Base-by-base conservation (phyloP, 768 basidiomycete genomes). In the Hypholoma fasciculare region DNA sequence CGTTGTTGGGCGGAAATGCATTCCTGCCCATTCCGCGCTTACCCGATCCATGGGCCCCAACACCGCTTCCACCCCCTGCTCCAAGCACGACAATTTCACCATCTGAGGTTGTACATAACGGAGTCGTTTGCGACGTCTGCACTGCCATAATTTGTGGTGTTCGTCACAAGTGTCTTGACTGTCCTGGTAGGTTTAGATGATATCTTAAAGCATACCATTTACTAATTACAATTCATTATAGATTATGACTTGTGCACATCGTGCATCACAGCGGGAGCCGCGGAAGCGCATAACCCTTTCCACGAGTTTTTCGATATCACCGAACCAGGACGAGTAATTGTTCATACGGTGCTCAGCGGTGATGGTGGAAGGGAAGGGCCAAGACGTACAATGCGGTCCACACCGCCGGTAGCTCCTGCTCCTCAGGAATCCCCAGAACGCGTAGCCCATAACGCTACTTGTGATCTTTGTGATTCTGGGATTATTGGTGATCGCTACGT, bases 111-210 rank as follows among this genome's bases (percentile, higher is more conserved):
- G 69, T 87, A 39, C 89, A 92, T 67, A 67, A 51, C 34, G 81
- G 81, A 27, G 73, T 91, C n/a, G 47, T 77, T 8, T 95, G 92
- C 69, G 89, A 94, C 69, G 64, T 63, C 14, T 95, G 92, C 70
- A 62, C 78, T 5, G 62, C 71, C 19, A 79, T 71, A 3, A 77
- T 94, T 39, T 73, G 80, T 55, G 92, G 92, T 11, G 68, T 85
- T 54, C 79, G 93, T 44, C 86, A 91, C 70, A 94, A 94, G 71
- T 94, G 92, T 65, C 71, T 91, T 19, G 88, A 91, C 62, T 94
- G 92, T 69, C 76, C 79, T 49, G 79, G 89, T 90, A 67, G 52
- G 79, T 71, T 17, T 53, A 36, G 34, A 7, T 50, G 42, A 16
- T 5, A 36, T 36, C 36, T 9, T 34, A 38, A 23, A 19, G 27